A percentile compares a stretch with the other conserved stretches of the same genome.
Conservation (phyloP, 2,329 filamentous ascomycete species). For the Aspergillus sp. region DNA sequence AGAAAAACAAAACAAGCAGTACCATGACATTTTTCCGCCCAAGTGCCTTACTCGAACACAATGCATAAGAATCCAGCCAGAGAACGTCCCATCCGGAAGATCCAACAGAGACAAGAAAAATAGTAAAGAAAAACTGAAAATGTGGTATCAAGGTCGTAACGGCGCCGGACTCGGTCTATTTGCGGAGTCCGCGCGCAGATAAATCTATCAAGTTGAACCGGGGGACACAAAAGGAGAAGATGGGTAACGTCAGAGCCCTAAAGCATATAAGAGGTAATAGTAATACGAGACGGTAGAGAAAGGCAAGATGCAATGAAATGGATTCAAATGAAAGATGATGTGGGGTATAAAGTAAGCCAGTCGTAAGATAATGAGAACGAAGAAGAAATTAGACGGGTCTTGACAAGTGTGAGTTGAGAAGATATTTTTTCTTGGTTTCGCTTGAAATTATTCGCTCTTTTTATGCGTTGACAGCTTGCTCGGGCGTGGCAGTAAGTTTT, state of each 20-base stretch:
- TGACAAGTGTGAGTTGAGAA: slow-evolving; percentile 9
- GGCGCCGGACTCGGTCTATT: neutral
- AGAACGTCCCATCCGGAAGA: neutral
- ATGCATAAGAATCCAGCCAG: neutral
- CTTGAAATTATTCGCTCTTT: neutral
- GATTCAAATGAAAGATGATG: slow-evolving; percentile 1
- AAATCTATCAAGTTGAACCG: neutral
- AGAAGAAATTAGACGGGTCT: slow-evolving; percentile 10
- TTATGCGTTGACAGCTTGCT: slow-evolving; percentile 34
- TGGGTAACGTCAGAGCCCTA: neutral
- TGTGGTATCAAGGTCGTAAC: neutral
- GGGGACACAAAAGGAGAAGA: neutral
- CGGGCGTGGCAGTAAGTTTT: slow-evolving; percentile 23
- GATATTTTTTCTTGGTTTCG: neutral
- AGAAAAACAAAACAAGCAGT: neutral
- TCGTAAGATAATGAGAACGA: slow-evolving; percentile 5
- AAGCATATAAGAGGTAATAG: neutral
- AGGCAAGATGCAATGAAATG: neutral
- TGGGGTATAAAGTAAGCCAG: slow-evolving; percentile 8
- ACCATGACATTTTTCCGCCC: neutral
- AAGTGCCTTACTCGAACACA: neutral
- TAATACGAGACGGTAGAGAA: slow-evolving; percentile 1
- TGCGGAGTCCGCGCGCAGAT: neutral
- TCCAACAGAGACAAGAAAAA: neutral
- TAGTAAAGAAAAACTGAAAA: neutral